Evolutionary conservation across 768 basidiomycete species (phyloP), one percentile per base, ranked within the genome.

Genomic region (Suillus subalutaceus): DNA sequence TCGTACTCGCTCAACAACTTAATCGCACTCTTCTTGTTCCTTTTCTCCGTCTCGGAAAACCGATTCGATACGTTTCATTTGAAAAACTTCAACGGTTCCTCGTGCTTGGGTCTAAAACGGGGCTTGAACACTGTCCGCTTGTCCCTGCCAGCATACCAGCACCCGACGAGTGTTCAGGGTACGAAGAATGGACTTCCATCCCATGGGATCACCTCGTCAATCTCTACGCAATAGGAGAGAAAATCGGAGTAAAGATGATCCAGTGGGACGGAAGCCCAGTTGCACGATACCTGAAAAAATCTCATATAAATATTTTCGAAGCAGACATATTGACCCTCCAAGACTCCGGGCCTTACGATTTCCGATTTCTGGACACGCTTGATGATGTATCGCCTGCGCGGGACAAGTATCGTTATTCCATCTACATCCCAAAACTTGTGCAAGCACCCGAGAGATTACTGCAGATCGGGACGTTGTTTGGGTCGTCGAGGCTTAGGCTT

Each of bases 1-100:
- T 94, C 26, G 80, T 89, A n/a, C 83, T 94, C 62, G 83, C 92
- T 2, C 80, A 78, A 66, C 74, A 90, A 37, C 84, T 93, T 66
- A 88, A 90, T 78, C 89, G 92, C 68, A 95, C 92, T 15, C 81
- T 94, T 38, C 85, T 94, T 68, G 79, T 93, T 41, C 92, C 93
- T n/a, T 90, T 90, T 13, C 81, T 90, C 40, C 86, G 88, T 48
- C 84, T 93, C 6, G 91, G 91, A 43, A 84, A 81, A 72, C 84
- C 89, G 7, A 79, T 90, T 48, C 85, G 84, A 48, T 92, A 90
- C 73, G 79, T 84, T 66, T 79, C 81, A 64, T 87, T 86, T 72
- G 77, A 85, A 67, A 79, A 79, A 50, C 76, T 92, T 62, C 75
- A 77, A 53, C 81, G 76, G 12, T 77, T 80, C 38, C 79, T 88